Conservation (phyloP, 2,329 filamentous ascomycete species). For the Pyrenophora teres region DNA sequence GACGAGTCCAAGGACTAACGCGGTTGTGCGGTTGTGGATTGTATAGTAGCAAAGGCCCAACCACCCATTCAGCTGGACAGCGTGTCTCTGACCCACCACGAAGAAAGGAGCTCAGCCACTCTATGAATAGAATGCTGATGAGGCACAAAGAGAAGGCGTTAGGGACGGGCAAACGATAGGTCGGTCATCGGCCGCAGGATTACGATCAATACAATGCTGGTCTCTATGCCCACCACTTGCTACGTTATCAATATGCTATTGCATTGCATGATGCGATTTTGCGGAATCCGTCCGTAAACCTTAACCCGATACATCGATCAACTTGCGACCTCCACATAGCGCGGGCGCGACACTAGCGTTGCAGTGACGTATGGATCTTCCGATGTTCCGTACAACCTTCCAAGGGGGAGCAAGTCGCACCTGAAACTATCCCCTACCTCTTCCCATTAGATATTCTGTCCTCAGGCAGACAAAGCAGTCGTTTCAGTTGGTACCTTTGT, state of each 20-base stretch:
- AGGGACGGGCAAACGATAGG: no score
- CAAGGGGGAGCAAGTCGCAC: background rate
- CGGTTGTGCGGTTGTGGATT: no score
- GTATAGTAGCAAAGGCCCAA: no score
- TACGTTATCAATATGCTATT: no score
- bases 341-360: constrained; percentile 20
- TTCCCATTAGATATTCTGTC: constrained; percentile 9
- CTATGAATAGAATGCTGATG: no score
- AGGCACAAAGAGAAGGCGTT: no score
- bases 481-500: background rate
- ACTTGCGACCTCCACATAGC: constrained; percentile 18
- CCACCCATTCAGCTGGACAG: no score
- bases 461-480: constrained; percentile 3
- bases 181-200: no score
- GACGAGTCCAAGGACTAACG: no score
- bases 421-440: background rate
- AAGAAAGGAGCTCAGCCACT: no score
- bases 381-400: constrained; percentile 10
- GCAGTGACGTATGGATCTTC: constrained; percentile 27
- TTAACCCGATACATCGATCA: constrained; percentile 4
- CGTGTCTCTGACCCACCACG: no score
- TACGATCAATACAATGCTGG: no score
- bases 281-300: background rate
- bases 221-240: background rate
- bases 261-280: background rate